These are phyloP conservation scores for Leptomonas pyrrhocoris DNA, from an alignment of 208 protist species.

Conservation along the genomic window DNA sequence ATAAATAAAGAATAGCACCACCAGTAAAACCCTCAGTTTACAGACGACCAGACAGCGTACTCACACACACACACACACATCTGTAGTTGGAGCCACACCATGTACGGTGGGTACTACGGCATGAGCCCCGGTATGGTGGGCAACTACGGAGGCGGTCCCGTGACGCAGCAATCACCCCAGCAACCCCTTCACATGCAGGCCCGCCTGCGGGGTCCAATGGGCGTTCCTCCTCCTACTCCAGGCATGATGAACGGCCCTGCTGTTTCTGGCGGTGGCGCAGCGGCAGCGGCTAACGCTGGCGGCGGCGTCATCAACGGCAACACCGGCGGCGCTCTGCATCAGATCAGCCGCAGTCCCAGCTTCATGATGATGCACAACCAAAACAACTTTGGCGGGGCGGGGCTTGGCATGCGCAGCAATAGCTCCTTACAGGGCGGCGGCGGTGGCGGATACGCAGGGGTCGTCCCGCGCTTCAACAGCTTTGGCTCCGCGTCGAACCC, in stretches of 20 bases:
- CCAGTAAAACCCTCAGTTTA: no score
- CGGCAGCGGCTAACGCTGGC: not conserved
- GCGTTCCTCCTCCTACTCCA: not conserved
- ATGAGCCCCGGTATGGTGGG: constrained; percentile 32
- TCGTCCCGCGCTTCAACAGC: constrained; percentile 21
- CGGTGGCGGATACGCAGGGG: constrained; percentile 6
- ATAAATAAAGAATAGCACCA: no score
- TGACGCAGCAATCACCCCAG: constrained; percentile 24
- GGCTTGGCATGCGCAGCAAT: constrained; percentile 7
- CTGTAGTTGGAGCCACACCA: constrained; percentile 1
- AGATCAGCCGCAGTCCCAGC: constrained; percentile 20
- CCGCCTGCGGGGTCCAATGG: constrained; percentile 14
- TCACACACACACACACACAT: constrained; percentile 6
- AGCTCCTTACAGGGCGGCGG: constrained; percentile 14
- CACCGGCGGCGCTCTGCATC: not conserved
- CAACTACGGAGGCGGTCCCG: constrained; percentile 15
- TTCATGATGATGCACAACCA: constrained; percentile 37
- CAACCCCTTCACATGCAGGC: constrained; percentile 19
- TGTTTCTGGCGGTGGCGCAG: not conserved
- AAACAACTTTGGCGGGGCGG: constrained; percentile 15
- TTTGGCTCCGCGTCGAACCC: constrained; percentile 17
- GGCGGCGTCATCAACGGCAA: not conserved
- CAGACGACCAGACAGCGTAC: no score
- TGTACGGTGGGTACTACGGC: constrained; percentile 37
- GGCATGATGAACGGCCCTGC: constrained; percentile 2